Evolutionary conservation across 2,329 filamentous ascomycete genomes (phyloP), one percentile per base, ranked within the genome.

Genomic region (Arthrinium puccinioides): DNA sequence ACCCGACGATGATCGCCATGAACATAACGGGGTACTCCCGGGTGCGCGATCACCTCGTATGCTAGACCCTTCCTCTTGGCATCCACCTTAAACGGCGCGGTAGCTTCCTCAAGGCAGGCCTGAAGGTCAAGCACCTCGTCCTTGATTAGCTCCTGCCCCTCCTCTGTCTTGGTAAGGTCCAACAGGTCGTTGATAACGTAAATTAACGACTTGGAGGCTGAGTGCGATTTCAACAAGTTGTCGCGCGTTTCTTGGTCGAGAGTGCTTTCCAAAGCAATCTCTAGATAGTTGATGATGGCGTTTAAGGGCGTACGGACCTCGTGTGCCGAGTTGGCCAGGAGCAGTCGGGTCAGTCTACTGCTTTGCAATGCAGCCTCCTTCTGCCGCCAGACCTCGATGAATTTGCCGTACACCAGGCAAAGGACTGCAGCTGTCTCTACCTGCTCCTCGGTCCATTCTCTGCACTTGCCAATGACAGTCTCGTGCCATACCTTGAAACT

Each of bases 151-250:
- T 79, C 74, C 32, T 82, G 81, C 0, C 88, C 87, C 55, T 89
- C 84, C 55, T 94, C 88, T 0, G 84, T 84, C 53, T 94, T 92
- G 1, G 89, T 94, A 21, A 95, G 66, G 53, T 95, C 88, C 1
- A 95, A 68, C 2, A 95, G 68, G 55, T 95, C 88, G 46, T 95
- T 95, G 62, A 95, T 95, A 9, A 94, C 87, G 54, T 94, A 94
- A 5, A 95, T 90, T 19, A 95, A 65, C 1, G 87, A 94, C 53
- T 94, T 94, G 0, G 88, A 95, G 4, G 88, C 88, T 1, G 87
- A 94, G 54, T 95, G 86, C 1, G 88, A 94, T 47, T 80, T 83
- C 1, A 83, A 74, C 6, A 95, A 65, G 42, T 92, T 94, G 5
- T 95, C 88, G 15, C 89, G 71, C 0, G 86, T 94, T 53, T 94